Evolutionary conservation across 139 green algal species (phyloP).

Genomic region (Auxenochlorella pyrenoidosa): DNA sequence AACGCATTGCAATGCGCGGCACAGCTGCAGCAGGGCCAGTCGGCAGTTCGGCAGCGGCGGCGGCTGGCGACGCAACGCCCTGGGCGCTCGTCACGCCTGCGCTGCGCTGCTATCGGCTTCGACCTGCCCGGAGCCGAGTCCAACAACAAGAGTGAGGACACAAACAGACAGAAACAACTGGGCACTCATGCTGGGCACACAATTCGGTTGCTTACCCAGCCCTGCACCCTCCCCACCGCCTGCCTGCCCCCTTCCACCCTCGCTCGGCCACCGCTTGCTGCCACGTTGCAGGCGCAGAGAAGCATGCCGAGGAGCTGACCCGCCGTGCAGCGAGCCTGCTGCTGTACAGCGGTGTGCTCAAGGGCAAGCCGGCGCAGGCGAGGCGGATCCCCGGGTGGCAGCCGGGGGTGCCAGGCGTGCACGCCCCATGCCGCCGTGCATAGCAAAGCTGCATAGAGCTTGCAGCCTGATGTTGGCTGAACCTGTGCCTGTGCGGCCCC

Average conservation of each 20-base stretch:
- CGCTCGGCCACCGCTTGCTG: too few relatives aligned
- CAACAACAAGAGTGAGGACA: not conserved
- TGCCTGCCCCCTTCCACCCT: not conserved
- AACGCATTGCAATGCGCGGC: not conserved
- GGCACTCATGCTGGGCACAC: too few relatives aligned
- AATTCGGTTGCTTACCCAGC: not conserved
- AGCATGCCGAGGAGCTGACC: constrained; percentile 39
- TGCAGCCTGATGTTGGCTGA: too few relatives aligned
- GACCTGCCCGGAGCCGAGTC: constrained; percentile 29
- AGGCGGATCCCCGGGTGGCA: not conserved
- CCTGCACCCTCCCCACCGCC: too few relatives aligned
- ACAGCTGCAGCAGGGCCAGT: not conserved
- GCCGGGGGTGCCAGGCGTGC: too few relatives aligned
- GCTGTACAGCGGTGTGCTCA: constrained; percentile 23
- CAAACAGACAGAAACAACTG: too few relatives aligned
- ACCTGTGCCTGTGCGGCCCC: too few relatives aligned
- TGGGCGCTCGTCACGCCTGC: not conserved
- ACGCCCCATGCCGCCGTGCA: too few relatives aligned
- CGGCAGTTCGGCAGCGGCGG: not conserved
- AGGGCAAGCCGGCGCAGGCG: constrained; percentile 22
- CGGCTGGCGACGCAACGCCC: not conserved
- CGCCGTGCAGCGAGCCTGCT: constrained; percentile 26
- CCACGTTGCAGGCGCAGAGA: constrained; percentile 5
- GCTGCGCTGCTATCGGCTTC: constrained; percentile 26
- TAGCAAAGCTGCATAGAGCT: too few relatives aligned